A percentile compares a stretch with the other conserved stretches of the same genome.
Conservation (phyloP, 371 early-diverging fungal genomes). For the Mortierella sp. region DNA sequence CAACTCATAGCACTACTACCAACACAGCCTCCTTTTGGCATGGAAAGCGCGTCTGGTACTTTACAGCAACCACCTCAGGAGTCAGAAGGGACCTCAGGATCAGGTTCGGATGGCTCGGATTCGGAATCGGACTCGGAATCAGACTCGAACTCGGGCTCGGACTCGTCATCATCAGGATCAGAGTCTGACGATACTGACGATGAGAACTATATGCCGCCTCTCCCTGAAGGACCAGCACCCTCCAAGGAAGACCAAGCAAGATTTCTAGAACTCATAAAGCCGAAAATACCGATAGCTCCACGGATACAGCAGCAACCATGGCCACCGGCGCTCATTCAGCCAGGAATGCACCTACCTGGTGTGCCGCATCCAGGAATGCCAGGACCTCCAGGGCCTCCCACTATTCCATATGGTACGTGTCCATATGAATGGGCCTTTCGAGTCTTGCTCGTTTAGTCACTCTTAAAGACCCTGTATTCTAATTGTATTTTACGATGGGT, state of each 20-base stretch:
- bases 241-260: slow-evolving; percentile 23
- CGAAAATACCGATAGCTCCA: slow-evolving; percentile 15
- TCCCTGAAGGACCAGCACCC: slow-evolving; percentile 44
- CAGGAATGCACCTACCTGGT: slow-evolving; percentile 14
- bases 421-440: no score
- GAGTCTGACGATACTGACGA: slow-evolving; percentile 31
- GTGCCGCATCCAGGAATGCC: slow-evolving; percentile 19
- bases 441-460: no score
- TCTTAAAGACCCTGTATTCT: no score
- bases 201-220: slow-evolving; percentile 40
- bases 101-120: neutral
- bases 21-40: slow-evolving; percentile 11
- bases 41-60: slow-evolving; percentile 9
- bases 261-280: slow-evolving; percentile 22
- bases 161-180: slow-evolving; percentile 29
- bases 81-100: slow-evolving; percentile 6
- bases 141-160: slow-evolving; percentile 32
- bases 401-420: slow-evolving; percentile 25
- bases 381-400: slow-evolving; percentile 12
- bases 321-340: slow-evolving; percentile 11
- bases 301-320: slow-evolving; percentile 28
- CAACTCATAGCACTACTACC: slow-evolving; percentile 32
- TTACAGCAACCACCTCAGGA: neutral
- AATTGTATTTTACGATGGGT: neutral
- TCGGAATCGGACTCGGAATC: slow-evolving; percentile 31